Evolutionary conservation across 1,284 basidiomycete species (phyloP).

Genomic region (Boletus austroedulis): DNA sequence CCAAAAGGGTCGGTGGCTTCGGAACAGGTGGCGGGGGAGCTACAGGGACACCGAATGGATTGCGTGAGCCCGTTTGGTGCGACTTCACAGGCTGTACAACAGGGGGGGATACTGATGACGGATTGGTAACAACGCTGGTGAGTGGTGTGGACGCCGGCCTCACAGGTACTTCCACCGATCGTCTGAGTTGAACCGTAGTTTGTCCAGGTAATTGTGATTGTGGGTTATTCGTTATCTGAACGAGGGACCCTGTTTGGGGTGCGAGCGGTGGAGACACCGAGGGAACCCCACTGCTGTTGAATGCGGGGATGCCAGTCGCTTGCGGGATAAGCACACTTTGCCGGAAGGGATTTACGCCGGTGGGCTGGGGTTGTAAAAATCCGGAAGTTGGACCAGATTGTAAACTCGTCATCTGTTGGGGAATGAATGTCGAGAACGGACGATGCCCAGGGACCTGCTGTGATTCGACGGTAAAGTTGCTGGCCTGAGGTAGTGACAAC

Average conservation of each 20-base stretch:
- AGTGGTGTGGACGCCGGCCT: slow-evolving; percentile 72
- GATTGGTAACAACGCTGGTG: slow-evolving; percentile 36
- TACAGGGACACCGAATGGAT: slow-evolving; percentile 86
- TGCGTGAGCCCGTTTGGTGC: slow-evolving; percentile 91
- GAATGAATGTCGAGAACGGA: slow-evolving; percentile 52
- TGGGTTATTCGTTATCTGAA: slow-evolving; percentile 12
- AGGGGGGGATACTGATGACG: slow-evolving; percentile 40
- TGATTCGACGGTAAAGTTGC: slow-evolving; percentile 44
- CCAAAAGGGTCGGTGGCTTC: slow-evolving; percentile 77
- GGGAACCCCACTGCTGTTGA: slow-evolving; percentile 52
- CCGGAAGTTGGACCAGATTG: slow-evolving; percentile 21
- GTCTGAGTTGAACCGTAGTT: slow-evolving; percentile 1
- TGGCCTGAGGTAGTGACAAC: slow-evolving; percentile 34
- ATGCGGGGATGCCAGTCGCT: slow-evolving; percentile 72
- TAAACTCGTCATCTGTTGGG: slow-evolving; percentile 40
- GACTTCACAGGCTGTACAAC: slow-evolving; percentile 65
- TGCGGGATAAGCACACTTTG: slow-evolving; percentile 52
- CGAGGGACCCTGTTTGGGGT: slow-evolving; percentile 10
- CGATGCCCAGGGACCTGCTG: slow-evolving; percentile 45
- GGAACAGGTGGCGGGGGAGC: slow-evolving; percentile 68
- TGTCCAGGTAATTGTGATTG: slow-evolving; percentile 12
- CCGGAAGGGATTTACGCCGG: slow-evolving; percentile 33
- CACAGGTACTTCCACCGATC: slow-evolving; percentile 38
- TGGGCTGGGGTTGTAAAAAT: slow-evolving; percentile 48
- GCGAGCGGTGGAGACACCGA: slow-evolving; percentile 9